Conservation (phyloP, 2,329 filamentous ascomycete species). For the Fusarium burgessii region DNA sequence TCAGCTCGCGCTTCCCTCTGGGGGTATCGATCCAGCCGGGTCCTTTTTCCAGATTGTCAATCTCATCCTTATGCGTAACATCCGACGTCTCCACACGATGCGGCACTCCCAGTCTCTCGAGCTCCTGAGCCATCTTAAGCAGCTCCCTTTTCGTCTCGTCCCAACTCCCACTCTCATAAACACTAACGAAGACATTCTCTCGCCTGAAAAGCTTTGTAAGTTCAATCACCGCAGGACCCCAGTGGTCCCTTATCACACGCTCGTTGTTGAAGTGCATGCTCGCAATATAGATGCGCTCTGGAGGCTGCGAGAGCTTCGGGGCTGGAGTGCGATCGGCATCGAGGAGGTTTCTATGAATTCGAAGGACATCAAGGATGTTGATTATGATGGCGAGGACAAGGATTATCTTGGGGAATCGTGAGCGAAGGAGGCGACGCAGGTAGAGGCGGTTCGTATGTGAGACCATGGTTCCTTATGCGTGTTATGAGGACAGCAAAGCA, state of each 20-base stretch:
- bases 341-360: slow-evolving; percentile 52
- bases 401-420: slow-evolving; percentile 51
- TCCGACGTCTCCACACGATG: slow-evolving; percentile 69
- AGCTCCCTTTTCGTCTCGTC: slow-evolving; percentile 75
- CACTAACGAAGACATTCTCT: slow-evolving; percentile 74
- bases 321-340: slow-evolving; percentile 43
- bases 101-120: slow-evolving; percentile 65
- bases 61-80: slow-evolving; percentile 68
- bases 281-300: slow-evolving; percentile 72
- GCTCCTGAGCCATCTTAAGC: slow-evolving; percentile 64
- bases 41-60: slow-evolving; percentile 56
- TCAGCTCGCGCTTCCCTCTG: slow-evolving; percentile 64
- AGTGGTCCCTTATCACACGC: slow-evolving; percentile 68
- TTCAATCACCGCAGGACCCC: slow-evolving; percentile 70
- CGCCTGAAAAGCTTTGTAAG: slow-evolving; percentile 68
- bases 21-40: slow-evolving; percentile 75
- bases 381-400: slow-evolving; percentile 52
- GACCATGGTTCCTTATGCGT: slow-evolving; percentile 47
- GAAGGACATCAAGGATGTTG: slow-evolving; percentile 56
- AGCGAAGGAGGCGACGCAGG: slow-evolving; percentile 54
- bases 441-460: slow-evolving; percentile 50
- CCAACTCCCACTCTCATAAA: slow-evolving; percentile 77
- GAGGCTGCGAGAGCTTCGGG: slow-evolving; percentile 45
- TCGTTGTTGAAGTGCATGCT: slow-evolving; percentile 78
- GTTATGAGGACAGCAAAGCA: slow-evolving; percentile 36